phyloP scores from a whole-genome alignment of 352 stramenopile species.

The Phytophthora megakarya region DNA sequence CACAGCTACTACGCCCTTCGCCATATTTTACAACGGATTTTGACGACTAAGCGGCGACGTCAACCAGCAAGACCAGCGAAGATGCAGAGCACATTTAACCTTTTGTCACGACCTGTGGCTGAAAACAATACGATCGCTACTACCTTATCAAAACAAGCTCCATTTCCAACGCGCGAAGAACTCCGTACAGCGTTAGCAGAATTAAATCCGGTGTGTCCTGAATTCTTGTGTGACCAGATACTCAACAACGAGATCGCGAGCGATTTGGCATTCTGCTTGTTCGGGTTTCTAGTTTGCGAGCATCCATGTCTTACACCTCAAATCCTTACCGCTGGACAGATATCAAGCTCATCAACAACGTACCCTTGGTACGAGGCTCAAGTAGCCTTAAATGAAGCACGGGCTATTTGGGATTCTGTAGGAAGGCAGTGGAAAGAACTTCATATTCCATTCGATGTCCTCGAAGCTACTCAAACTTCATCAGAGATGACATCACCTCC shows the following conservation, averaged over 20 bases:
- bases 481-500: conserved; percentile 52
- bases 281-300: conserved; percentile 64
- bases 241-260: conserved; percentile 41
- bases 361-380: conserved; percentile 69
- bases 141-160: conserved; percentile 24
- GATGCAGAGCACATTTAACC: conserved; percentile 27
- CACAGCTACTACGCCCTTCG: conserved; percentile 58
- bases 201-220: conserved; percentile 47
- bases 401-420: conserved; percentile 49
- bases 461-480: conserved; percentile 40
- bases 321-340: not conserved
- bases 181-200: conserved; percentile 43
- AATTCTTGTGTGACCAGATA: conserved; percentile 46
- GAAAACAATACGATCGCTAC: conserved; percentile 8
- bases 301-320: conserved; percentile 44
- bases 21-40: conserved; percentile 51
- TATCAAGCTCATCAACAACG: not conserved
- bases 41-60: conserved; percentile 22
- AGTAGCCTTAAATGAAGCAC: conserved; percentile 48
- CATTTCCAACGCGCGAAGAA: conserved; percentile 49
- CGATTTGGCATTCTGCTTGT: conserved; percentile 65
- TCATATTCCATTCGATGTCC: conserved; percentile 60
- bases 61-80: conserved; percentile 1
- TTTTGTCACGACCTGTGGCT: conserved; percentile 10
- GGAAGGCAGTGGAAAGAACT: conserved; percentile 66